Evolutionary conservation across 139 green algal genomes (phyloP).

Genomic region (Yamagishiella unicocca): DNA sequence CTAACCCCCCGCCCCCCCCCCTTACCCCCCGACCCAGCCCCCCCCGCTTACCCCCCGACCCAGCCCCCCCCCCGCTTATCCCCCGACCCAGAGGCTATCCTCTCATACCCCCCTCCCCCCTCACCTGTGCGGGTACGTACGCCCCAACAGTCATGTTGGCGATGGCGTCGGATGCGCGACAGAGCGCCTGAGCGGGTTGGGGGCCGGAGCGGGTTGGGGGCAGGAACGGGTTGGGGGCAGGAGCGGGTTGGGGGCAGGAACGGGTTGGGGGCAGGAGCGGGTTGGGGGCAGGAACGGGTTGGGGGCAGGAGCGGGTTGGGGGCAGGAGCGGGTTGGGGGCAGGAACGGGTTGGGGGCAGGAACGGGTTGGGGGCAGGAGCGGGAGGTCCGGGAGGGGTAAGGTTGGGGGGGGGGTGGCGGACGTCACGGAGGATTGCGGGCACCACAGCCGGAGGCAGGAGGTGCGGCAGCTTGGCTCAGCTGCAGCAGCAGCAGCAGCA

Average conservation of each 20-base stretch:
- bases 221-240: neutral
- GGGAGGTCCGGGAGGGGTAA: too few relatives aligned
- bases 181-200: conserved; percentile 14
- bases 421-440: neutral
- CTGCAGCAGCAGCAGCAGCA: neutral
- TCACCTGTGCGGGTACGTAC: neutral
- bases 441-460: neutral
- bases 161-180: conserved; percentile 16
- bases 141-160: conserved; percentile 25
- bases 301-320: neutral
- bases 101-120: neutral
- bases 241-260: neutral
- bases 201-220: neutral
- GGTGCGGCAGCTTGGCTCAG: neutral
- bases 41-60: too few relatives aligned
- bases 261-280: neutral
- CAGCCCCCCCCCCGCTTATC: too few relatives aligned
- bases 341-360: neutral
- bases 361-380: neutral
- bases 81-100: too few relatives aligned
- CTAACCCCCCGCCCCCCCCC: neutral
- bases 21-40: too few relatives aligned
- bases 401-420: neutral
- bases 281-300: neutral
- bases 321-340: neutral